Evolutionary conservation across 2,329 filamentous ascomycete genomes (phyloP).

Genomic region (Fusarium agapanthi): DNA sequence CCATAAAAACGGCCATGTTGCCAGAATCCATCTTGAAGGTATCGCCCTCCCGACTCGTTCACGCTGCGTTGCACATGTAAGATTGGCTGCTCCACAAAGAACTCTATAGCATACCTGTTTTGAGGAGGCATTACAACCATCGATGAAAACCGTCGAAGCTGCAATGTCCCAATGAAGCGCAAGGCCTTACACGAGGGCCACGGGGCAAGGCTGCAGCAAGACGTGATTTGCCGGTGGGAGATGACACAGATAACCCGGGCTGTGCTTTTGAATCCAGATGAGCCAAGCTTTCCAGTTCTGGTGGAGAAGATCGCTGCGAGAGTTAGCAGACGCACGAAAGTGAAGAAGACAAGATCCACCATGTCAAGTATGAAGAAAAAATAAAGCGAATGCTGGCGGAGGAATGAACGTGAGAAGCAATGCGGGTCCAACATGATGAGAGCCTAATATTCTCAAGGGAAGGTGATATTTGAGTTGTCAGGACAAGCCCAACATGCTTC

Average conservation of each 20-base stretch:
- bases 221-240: slow-evolving; percentile 19
- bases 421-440: not conserved
- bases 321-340: slow-evolving; percentile 28
- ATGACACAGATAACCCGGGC: slow-evolving; percentile 1
- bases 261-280: slow-evolving; percentile 8
- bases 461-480: slow-evolving; percentile 4
- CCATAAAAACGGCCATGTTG: slow-evolving; percentile 78
- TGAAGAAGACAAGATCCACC: slow-evolving; percentile 18
- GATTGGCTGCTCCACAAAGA: not conserved
- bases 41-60: slow-evolving; percentile 26
- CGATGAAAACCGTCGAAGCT: slow-evolving; percentile 8
- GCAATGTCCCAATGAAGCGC: slow-evolving; percentile 14
- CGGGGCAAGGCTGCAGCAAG: not conserved
- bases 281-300: slow-evolving; percentile 10
- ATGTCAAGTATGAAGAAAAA: not conserved
- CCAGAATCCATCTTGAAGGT: slow-evolving; percentile 45
- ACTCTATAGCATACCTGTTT: slow-evolving; percentile 39
- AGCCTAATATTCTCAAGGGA: not conserved
- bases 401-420: not conserved
- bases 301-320: slow-evolving; percentile 24
- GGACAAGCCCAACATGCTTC: slow-evolving; percentile 21
- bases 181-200: not conserved
- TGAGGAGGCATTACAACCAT: slow-evolving; percentile 46
- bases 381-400: not conserved
- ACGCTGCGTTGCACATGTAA: slow-evolving; percentile 29